Conservation (phyloP, 768 basidiomycete genomes). For the Phylloporus arenicola region DNA sequence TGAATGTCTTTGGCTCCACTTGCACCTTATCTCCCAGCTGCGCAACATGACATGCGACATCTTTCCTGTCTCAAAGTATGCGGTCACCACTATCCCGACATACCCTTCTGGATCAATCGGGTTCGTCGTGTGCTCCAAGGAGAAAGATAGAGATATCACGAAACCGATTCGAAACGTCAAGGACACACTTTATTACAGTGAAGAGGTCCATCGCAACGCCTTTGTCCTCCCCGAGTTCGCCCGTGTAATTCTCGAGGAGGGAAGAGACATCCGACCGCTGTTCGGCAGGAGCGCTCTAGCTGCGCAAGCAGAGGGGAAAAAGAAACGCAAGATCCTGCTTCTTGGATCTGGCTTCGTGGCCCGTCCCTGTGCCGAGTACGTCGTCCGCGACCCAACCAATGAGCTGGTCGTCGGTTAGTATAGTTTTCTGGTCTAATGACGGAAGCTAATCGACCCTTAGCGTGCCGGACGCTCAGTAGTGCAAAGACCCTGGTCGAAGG, state of each 20-base stretch:
- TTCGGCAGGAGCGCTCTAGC: slow-evolving; percentile 63
- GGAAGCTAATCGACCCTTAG: slow-evolving; percentile 33
- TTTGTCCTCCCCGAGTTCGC: slow-evolving; percentile 95
- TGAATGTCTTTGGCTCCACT: slow-evolving; percentile 93
- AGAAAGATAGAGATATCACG: slow-evolving; percentile 59
- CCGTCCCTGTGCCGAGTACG: slow-evolving; percentile 92
- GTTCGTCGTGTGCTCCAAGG: slow-evolving; percentile 85
- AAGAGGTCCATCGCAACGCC: slow-evolving; percentile 69
- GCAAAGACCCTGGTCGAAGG: slow-evolving; percentile 65
- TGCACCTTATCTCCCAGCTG: slow-evolving; percentile 77
- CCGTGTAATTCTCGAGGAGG: slow-evolving; percentile 66
- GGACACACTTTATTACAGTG: slow-evolving; percentile 80
- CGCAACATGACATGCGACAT: slow-evolving; percentile 60
- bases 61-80: slow-evolving; percentile 84
- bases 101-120: slow-evolving; percentile 99
- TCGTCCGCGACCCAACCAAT: slow-evolving; percentile 77
- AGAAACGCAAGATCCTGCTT: slow-evolving; percentile 63
- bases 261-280: slow-evolving; percentile 62
- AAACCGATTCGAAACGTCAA: slow-evolving; percentile 69
- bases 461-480: slow-evolving; percentile 79
- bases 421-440: not conserved
- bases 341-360: slow-evolving; percentile 96
- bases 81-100: slow-evolving; percentile 93
- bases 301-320: slow-evolving; percentile 47
- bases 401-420: slow-evolving; percentile 74